Base-by-base conservation (phyloP, 2,329 filamentous ascomycete genomes). In the Cladosporium sp. region DNA sequence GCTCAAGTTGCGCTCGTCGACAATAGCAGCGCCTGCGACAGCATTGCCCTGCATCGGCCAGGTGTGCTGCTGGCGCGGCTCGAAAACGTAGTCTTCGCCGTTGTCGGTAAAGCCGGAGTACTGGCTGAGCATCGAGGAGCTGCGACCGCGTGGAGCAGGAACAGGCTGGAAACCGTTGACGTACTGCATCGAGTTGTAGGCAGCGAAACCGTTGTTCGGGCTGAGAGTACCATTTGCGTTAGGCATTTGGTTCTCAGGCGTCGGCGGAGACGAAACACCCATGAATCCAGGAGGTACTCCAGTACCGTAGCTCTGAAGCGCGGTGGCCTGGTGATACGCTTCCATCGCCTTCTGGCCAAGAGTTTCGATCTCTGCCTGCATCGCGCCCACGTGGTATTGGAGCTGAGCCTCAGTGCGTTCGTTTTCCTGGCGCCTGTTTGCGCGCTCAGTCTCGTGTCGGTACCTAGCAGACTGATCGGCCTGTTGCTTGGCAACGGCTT, bases 401-500 rank as follows among this genome's bases (percentile, higher is more conserved):
- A 81, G 63, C 26, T 79, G 76, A 21, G 74, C 70, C 66, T 80
- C 77, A 62, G 79, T 76, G 63, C 78, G 72, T 65, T 79, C 76
- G 32, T 79, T 76, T 60, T 67, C 63, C 36, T 72, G 66, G 2
- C 70, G 32, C 7, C 67, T 60, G 25, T 71, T 69, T 10, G 69
- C 68, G 23, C 76, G 74, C 46, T 77, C 72, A 21, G 70, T 59
- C 16, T 76, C 74, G 30, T 74, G 73, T 67, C 73, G 71, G 56
- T 76, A 74, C 65, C 70, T 72, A 43, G 74, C 75, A 61, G 71
- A 73, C 70, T 74, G 70, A 48, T 76, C 72, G 23, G 79, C 87
- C 63, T 86, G 88, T 75, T 91, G 91, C 70, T 89, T 89, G 70
- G 89, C 87, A 26, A 85, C 83, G 70, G 93, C 88, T 71, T 88